Evolutionary conservation across 805 yeast species (phyloP).

Genomic region (Wickerhamomyces queroliae): DNA sequence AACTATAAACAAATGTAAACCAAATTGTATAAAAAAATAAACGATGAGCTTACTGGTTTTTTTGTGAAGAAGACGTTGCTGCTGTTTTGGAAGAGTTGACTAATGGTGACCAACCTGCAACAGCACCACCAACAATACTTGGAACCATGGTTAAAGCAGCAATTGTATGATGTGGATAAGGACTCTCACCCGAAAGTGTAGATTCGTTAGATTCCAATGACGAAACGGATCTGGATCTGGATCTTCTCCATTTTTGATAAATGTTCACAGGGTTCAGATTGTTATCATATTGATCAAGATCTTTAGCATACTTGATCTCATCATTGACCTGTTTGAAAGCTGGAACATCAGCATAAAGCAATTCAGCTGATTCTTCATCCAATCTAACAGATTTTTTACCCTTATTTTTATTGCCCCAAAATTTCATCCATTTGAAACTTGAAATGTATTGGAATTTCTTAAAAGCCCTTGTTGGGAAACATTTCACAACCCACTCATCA

Average conservation of each 20-base stretch:
- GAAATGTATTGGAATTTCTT: constrained; percentile 10
- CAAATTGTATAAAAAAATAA: no score
- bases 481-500: constrained; percentile 60
- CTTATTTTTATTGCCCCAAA: constrained; percentile 6
- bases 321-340: constrained; percentile 27
- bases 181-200: constrained; percentile 2
- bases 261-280: constrained; percentile 19
- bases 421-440: constrained; percentile 14
- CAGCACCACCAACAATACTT: constrained; percentile 50
- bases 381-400: background rate
- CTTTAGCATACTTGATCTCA: constrained; percentile 22
- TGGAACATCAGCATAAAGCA: constrained; percentile 22
- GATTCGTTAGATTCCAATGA: constrained; percentile 11
- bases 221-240: constrained; percentile 7
- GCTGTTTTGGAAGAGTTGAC: no score
- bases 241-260: constrained; percentile 22
- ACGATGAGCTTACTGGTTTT: no score
- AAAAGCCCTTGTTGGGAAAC: constrained; percentile 54
- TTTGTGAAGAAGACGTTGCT: no score
- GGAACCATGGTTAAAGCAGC: constrained; percentile 48
- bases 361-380: constrained; percentile 10
- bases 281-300: constrained; percentile 11
- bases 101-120: constrained; percentile 43
- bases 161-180: constrained; percentile 27
- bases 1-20: no score